Evolutionary conservation across 1,284 basidiomycete species (phyloP).

Genomic region (Takashimella koratensis): DNA sequence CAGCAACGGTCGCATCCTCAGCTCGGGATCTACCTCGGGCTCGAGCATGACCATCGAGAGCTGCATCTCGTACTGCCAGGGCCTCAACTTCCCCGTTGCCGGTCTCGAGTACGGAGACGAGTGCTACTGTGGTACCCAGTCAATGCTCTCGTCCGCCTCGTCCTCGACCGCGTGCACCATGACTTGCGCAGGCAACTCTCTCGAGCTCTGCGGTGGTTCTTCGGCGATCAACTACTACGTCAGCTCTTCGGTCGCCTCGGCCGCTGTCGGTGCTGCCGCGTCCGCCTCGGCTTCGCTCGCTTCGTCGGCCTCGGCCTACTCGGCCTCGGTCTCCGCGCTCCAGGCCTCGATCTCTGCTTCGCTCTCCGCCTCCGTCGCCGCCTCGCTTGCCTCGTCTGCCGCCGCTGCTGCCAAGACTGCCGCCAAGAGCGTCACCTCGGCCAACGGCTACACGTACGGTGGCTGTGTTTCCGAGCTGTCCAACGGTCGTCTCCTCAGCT

Average conservation of each 20-base stretch:
- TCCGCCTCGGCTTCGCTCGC: background rate
- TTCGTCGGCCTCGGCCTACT: background rate
- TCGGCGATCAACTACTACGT: constrained; percentile 5
- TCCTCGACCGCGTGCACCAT: constrained; percentile 26
- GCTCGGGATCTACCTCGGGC: constrained; percentile 32
- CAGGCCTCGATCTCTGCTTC: background rate
- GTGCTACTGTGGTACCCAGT: constrained; percentile 44
- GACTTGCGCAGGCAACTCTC: constrained; percentile 33
- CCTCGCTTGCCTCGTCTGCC: background rate
- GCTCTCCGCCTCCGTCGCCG: background rate
- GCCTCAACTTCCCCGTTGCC: constrained; percentile 38
- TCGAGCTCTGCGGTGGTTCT: constrained; percentile 31
- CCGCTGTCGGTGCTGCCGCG: constrained; percentile 4
- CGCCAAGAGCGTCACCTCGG: constrained; percentile 31
- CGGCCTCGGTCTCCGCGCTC: background rate
- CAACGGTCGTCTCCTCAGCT: constrained; percentile 33
- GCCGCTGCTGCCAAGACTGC: background rate
- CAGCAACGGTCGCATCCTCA: constrained; percentile 34
- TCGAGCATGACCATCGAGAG: constrained; percentile 27
- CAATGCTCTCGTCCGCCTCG: constrained; percentile 23
- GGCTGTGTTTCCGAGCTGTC: constrained; percentile 45
- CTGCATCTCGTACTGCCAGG: constrained; percentile 41
- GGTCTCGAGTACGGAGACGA: constrained; percentile 45
- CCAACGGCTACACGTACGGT: constrained; percentile 39
- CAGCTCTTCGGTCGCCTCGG: background rate